Base-by-base conservation (phyloP, 148 eudicot species). In the Oxyria digyna region DNA sequence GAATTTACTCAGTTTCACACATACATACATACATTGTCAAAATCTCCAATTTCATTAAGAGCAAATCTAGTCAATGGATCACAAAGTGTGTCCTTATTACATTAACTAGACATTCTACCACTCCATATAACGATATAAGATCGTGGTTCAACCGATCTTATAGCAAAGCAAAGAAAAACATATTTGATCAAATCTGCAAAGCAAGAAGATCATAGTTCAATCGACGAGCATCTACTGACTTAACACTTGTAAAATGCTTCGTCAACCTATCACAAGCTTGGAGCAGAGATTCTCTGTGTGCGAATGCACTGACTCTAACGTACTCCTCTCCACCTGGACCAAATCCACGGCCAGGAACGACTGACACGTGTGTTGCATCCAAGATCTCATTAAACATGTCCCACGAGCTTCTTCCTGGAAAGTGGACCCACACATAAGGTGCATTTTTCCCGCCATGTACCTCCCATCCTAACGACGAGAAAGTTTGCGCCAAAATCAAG, bases 341-440 rank as follows among this genome's bases (percentile, higher is more conserved):
- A 75, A 91, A 91, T 3, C 95, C 91, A 41, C 75, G 71, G 18
- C 96, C 90, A 1, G 92, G 97, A 69, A 91, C 86, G 0, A 91
- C 84, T 26, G 84, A 74, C 74, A 89, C 77, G 75, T 89, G 90
- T 0, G 92, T 79, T 50, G 85, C 84, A 15, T 82, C 85, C 0
- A 87, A 86, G 71, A 91, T 85, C 23, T 87, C 79, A n/a, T 77
- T 74, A 45, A 91, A 91, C 12, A 84, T 74, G 48, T 89, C 89
- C 96, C 93, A 91, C 1, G 96, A 91, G 40, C 74, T 81, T 6
- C 73, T 74, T 33, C 90, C 92, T 13, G 92, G 96, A 62, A 88
- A 91, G 54, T 87, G 90, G 41, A 91, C 91, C 96, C 87, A 87
- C 33, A 91, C 63, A 69, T 85, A 89, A 1, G 97, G 96, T 49